These are phyloP conservation scores for Ceraceosorus guamensis DNA, from an alignment of 1,284 basidiomycete genomes.

Conservation along the genomic window DNA sequence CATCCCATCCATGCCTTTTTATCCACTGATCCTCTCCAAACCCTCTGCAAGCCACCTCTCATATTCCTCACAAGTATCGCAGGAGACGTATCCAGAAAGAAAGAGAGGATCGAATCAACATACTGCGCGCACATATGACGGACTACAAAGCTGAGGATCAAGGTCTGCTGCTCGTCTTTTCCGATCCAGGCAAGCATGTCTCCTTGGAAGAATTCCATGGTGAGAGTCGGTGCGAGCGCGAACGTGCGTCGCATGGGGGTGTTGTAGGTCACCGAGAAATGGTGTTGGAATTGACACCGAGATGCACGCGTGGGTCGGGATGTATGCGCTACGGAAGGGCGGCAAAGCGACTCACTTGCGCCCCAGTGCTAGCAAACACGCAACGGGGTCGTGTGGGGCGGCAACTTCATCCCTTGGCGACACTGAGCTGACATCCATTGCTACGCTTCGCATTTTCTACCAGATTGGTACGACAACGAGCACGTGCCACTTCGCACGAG, in stretches of 20 bases:
- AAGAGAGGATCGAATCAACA: no score
- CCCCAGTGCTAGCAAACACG: not conserved
- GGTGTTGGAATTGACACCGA: no score
- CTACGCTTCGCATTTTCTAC: not conserved
- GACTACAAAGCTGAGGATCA: slow-evolving; percentile 14
- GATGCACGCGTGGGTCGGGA: no score
- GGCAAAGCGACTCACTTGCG: not conserved
- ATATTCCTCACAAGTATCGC: no score
- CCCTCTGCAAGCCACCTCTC: no score
- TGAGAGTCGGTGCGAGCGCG: slow-evolving; percentile 5
- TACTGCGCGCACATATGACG: no score
- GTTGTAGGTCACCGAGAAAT: not conserved
- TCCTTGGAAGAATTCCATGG: slow-evolving; percentile 41
- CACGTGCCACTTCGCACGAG: slow-evolving; percentile 48
- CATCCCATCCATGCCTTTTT: no score
- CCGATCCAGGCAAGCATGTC: slow-evolving; percentile 35
- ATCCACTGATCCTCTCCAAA: no score
- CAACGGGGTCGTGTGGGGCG: not conserved
- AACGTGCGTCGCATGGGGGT: not conserved
- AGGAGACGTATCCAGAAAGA: no score
- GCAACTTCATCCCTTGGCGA: not conserved
- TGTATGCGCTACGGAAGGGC: not conserved
- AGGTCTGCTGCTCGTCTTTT: slow-evolving; percentile 43
- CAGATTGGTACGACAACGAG: slow-evolving; percentile 51
- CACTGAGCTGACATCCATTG: not conserved